phyloP scores from a whole-genome alignment of 768 basidiomycete genomes.

The Chalciporus pseudorubinellus region DNA sequence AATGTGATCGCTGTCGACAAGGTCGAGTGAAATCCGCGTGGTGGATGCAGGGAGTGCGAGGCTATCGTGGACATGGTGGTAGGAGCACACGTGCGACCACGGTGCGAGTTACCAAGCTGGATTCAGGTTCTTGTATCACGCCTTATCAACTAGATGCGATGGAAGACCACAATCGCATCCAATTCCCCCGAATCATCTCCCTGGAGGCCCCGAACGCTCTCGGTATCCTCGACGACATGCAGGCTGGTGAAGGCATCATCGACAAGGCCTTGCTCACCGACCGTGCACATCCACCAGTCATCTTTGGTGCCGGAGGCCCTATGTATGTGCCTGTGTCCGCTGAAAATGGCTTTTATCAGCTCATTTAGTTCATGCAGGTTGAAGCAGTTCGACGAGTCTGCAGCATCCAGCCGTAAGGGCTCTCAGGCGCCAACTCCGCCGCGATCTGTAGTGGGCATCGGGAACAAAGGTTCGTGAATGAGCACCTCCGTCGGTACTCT shows the following conservation, averaged over 20 bases:
- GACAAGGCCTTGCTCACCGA: constrained; percentile 15
- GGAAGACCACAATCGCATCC: constrained; percentile 16
- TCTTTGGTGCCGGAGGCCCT: constrained; percentile 75
- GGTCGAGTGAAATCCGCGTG: constrained; percentile 32
- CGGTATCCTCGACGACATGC: constrained; percentile 29
- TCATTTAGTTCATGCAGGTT: constrained; percentile 44
- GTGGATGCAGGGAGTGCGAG: constrained; percentile 21
- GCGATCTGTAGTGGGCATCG: constrained; percentile 82
- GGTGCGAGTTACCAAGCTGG: too few relatives aligned
- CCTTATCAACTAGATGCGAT: constrained; percentile 3
- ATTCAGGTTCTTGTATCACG: neutral
- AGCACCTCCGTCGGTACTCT: neutral
- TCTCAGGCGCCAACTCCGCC: constrained; percentile 80
- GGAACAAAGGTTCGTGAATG: constrained; percentile 65
- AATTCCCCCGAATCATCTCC: constrained; percentile 11
- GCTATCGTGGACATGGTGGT: constrained; percentile 18
- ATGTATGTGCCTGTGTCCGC: constrained; percentile 44
- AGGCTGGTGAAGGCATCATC: constrained; percentile 9
- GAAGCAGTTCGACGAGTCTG: constrained; percentile 76
- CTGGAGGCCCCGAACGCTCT: constrained; percentile 7
- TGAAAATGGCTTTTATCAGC: neutral
- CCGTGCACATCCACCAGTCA: constrained; percentile 43
- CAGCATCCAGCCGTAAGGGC: constrained; percentile 62
- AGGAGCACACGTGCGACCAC: neutral
- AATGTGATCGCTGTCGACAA: constrained; percentile 22